Conservation (phyloP, 345 rosid genomes). For the Populus pruinosa region DNA sequence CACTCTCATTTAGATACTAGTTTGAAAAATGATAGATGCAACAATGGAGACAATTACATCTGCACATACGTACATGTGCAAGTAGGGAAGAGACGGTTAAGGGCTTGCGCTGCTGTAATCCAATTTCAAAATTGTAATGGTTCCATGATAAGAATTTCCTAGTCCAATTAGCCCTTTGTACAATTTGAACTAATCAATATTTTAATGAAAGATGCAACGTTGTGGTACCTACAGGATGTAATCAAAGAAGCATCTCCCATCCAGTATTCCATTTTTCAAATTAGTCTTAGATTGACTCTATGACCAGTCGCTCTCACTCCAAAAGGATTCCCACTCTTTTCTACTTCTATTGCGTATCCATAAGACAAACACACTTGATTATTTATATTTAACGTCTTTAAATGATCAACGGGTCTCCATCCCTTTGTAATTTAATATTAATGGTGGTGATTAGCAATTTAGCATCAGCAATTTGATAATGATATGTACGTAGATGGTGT, state of each 20-base stretch:
- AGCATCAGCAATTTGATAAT: not conserved
- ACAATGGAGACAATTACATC: no score
- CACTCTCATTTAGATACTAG: not conserved
- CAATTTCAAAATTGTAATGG: not conserved
- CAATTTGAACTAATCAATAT: not conserved
- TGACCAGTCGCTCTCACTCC: constrained; percentile 18
- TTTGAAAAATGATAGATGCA: no score
- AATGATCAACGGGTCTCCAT: constrained; percentile 23
- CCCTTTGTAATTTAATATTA: constrained; percentile 7
- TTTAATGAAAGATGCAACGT: not conserved
- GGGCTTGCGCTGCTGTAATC: not conserved
- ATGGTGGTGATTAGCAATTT: not conserved
- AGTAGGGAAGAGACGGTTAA: no score
- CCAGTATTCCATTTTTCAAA: not conserved
- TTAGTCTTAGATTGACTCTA: not conserved
- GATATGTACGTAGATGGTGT: not conserved
- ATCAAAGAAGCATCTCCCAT: not conserved
- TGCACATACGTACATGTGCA: no score
- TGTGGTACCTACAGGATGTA: not conserved
- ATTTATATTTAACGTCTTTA: constrained; percentile 6
- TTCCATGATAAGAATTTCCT: not conserved
- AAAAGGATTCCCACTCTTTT: not conserved
- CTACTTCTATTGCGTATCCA: not conserved
- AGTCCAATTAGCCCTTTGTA: not conserved
- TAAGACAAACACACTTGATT: not conserved